Percentiles rank a stretch among this genome's conserved stretches.
These are phyloP conservation scores for Pluteus cervinus DNA, from an alignment of 768 basidiomycete species.

Conservation along the genomic window DNA sequence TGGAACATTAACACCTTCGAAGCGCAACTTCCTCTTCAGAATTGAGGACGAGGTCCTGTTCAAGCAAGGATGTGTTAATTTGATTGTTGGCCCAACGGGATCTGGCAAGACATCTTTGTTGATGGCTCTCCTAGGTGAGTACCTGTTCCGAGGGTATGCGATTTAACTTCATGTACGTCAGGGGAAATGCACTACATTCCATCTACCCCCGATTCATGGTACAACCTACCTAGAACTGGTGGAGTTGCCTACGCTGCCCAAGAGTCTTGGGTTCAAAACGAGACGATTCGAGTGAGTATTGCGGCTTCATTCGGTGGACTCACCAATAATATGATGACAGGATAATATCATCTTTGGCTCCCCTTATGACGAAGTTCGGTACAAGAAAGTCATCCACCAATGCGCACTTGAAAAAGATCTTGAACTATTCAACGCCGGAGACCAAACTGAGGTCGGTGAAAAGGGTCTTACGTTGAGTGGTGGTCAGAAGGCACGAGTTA, in stretches of 20 bases:
- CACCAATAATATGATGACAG: conserved; percentile 25
- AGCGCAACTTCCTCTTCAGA: conserved; percentile 43
- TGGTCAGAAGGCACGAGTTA: conserved; percentile 47
- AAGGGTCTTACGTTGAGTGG: conserved; percentile 57
- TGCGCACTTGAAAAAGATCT: conserved; percentile 72
- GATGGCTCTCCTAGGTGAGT: conserved; percentile 47
- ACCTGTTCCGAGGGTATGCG: conserved; percentile 14
- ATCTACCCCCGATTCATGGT: conserved; percentile 48
- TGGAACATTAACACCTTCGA: conserved; percentile 32
- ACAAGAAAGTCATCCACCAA: conserved; percentile 71
- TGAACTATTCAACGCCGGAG: conserved; percentile 61
- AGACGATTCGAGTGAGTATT: conserved; percentile 72
- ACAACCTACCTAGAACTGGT: conserved; percentile 66
- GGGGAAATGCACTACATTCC: conserved; percentile 44
- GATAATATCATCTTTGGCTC: conserved; percentile 83
- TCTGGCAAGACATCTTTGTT: conserved; percentile 57
- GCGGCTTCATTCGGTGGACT: too few relatives aligned
- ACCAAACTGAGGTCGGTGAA: conserved; percentile 67
- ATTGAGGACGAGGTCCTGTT: conserved; percentile 51
- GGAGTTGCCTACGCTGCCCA: conserved; percentile 79
- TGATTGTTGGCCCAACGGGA: conserved; percentile 56
- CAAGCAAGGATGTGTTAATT: conserved; percentile 43
- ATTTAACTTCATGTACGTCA: conserved; percentile 7
- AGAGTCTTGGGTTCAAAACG: conserved; percentile 82
- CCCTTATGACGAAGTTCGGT: conserved; percentile 69